Base-by-base conservation (phyloP, 2,329 filamentous ascomycete species). In the Blastomyces silverae region DNA sequence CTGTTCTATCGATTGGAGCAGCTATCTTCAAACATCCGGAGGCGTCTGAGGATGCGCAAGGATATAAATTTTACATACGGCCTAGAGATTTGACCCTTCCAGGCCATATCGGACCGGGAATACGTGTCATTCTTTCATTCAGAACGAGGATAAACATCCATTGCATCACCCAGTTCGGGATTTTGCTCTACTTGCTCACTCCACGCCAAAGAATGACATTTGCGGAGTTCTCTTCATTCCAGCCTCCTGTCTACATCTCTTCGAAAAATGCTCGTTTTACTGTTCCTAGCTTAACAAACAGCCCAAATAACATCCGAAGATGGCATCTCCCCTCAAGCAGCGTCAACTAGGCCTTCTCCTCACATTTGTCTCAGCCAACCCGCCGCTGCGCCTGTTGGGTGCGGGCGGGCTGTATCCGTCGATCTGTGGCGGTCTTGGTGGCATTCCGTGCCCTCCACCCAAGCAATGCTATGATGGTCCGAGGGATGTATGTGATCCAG, bases 391-490 rank as follows among this genome's bases (percentile, higher is more conserved):
- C 44, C 44, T 7, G 6, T 48, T n/a, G n/a, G n/a, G 6, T 48
- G n/a, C n/a, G 44, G 20, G 44, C 44, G 44, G 17, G 60, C 44
- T 15, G 25, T 62, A 0, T 62, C 42, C 31, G 25, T 62, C 20
- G 48, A 20, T 44, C 44, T 62, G 60, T 37, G 46, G 60, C n/a
- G 60, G 60, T 17, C 17, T 62, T 39, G 60, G 42, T 20, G 46
- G 46, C n/a, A 48, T 62, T 37, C 60, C 11, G 20, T 62, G 60
- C 25, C 25, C 42, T 17, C n/a, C 13, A 8, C 42, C 42, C 22
- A 34, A 62, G 44, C 25, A 20, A 25, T 62, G 60, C 31, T 48
- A n/a, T 15, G 60, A 62, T 25, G 46, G 53, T 22, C 61, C 61
- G 13, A 63, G 20, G 1, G 50, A 63, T 56, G n/a, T 28, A 8